Conservation (phyloP, 2,329 filamentous ascomycete species). For the Hypoxylon sp. region DNA sequence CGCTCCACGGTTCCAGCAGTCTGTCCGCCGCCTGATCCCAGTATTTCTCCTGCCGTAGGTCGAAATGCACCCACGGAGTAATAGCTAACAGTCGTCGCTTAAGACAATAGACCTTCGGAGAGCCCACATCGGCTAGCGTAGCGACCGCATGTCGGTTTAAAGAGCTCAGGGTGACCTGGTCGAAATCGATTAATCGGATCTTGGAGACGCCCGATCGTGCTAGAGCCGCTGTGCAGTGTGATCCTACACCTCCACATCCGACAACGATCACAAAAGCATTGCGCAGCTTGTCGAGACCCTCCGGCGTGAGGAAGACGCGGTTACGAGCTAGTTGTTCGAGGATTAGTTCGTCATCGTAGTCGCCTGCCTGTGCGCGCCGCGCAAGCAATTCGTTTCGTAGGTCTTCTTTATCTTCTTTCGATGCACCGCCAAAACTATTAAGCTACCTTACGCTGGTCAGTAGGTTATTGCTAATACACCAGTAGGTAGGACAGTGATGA, state of each 20-base stretch:
- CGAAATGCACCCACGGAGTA: slow-evolving; percentile 91
- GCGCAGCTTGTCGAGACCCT: slow-evolving; percentile 84
- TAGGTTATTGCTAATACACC: slow-evolving; percentile 1
- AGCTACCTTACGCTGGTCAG: slow-evolving; percentile 62
- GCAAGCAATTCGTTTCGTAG: slow-evolving; percentile 71
- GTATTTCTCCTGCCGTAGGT: slow-evolving; percentile 88
- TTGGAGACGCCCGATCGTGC: slow-evolving; percentile 91
- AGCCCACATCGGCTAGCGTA: slow-evolving; percentile 92
- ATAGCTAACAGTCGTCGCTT: slow-evolving; percentile 85
- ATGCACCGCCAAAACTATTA: slow-evolving; percentile 72
- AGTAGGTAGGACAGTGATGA: not conserved
- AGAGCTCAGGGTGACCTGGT: slow-evolving; percentile 95
- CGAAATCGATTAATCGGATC: slow-evolving; percentile 93
- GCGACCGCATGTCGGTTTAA: slow-evolving; percentile 97
- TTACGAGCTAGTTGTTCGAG: slow-evolving; percentile 95
- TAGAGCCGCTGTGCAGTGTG: slow-evolving; percentile 88
- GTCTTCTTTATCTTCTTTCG: slow-evolving; percentile 71
- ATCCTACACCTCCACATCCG: slow-evolving; percentile 94
- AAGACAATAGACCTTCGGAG: slow-evolving; percentile 90
- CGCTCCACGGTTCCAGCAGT: slow-evolving; percentile 77
- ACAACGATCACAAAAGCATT: slow-evolving; percentile 89
- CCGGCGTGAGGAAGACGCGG: slow-evolving; percentile 87
- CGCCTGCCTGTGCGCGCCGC: slow-evolving; percentile 71
- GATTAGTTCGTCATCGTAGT: slow-evolving; percentile 84
- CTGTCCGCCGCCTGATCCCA: slow-evolving; percentile 74